phyloP scores from a whole-genome alignment of 1,139 yeast species.

The Zygoascus hellenicus region DNA sequence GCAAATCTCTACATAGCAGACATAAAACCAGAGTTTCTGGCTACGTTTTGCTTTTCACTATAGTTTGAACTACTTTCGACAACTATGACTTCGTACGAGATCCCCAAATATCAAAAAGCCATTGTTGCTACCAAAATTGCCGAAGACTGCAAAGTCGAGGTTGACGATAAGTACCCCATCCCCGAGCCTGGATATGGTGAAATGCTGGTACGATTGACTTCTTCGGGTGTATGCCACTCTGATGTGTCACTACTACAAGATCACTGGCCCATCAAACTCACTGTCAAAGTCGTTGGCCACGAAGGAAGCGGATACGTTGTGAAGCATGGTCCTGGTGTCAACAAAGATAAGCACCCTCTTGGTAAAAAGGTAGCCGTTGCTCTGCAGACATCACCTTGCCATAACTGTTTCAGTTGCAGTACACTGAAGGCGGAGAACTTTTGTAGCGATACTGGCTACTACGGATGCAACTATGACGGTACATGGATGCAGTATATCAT shows the following conservation, averaged over 20 bases:
- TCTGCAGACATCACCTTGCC: conserved; percentile 22
- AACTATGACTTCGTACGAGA: conserved; percentile 1
- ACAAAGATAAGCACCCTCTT: conserved; percentile 18
- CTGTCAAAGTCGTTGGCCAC: conserved; percentile 23
- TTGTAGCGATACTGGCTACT: conserved; percentile 18
- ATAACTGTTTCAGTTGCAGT: conserved; percentile 21
- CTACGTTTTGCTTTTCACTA: neutral
- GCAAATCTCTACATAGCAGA: too few species aligned
- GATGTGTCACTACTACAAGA: conserved; percentile 29
- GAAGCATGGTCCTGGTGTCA: conserved; percentile 22
- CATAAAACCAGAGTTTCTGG: neutral
- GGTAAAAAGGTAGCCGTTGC: conserved; percentile 26
- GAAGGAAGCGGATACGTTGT: conserved; percentile 28
- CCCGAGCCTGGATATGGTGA: conserved; percentile 27
- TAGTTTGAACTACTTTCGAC: neutral
- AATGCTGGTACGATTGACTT: conserved; percentile 27
- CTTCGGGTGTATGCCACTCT: conserved; percentile 38
- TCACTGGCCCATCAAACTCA: conserved; percentile 19
- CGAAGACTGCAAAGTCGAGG: conserved; percentile 18
- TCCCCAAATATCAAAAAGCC: conserved; percentile 28
- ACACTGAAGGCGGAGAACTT: conserved; percentile 19
- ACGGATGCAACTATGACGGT: conserved; percentile 69
- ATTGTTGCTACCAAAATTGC: conserved; percentile 20
- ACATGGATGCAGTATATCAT: conserved; percentile 73
- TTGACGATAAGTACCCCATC: conserved; percentile 27